Evolutionary conservation across 2,329 filamentous ascomycete genomes (phyloP), one percentile per base, ranked within the genome.

Genomic region (Clarireedia homoeocarpa): DNA sequence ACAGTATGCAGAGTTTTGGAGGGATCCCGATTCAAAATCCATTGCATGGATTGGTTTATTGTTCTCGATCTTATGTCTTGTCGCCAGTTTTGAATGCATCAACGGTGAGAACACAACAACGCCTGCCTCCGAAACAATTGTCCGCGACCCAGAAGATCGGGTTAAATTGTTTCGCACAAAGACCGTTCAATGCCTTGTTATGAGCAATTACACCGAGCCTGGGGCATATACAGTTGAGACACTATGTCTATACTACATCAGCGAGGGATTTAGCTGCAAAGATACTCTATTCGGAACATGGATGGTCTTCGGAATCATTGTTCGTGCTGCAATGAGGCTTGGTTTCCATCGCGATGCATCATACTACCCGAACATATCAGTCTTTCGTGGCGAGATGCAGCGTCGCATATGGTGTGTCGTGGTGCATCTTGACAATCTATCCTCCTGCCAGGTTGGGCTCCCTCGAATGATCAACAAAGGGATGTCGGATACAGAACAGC

Each of bases 381-480:
- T 75, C 0, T 81, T 77, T 54, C 73, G 79, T 50, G 77, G 76
- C 5, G 79, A 82, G 69, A 91, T 87, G 81, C 75, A 83, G 59
- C 75, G 83, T 36, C 74, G 84, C 55, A 67, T 77, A 61, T 82
- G 80, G 80, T 75, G 75, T 57, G 70, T 78, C 58, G 74, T 75
- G 12, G 69, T 74, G 17, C 79, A 84, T 64, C 73, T 85, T 42
- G 85, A 88, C 65, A 69, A 83, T 6, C 68, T 86, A 4, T 82
- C 85, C 36, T 81, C 82, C 1, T 86, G 85, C 64, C 83, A 88
- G 66, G 76, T 86, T 56, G 85, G 85, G 2, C 73, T 89, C 55
- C 85, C 85, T 2, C 78, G 79, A 63, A 84, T 88, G 81, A 75
- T 88, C 50, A 77, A 80, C 56, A 76, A 78, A 34, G 78, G 81